Conservation (phyloP, 2,329 filamentous ascomycete genomes). For the Tympanopsis confertula region DNA sequence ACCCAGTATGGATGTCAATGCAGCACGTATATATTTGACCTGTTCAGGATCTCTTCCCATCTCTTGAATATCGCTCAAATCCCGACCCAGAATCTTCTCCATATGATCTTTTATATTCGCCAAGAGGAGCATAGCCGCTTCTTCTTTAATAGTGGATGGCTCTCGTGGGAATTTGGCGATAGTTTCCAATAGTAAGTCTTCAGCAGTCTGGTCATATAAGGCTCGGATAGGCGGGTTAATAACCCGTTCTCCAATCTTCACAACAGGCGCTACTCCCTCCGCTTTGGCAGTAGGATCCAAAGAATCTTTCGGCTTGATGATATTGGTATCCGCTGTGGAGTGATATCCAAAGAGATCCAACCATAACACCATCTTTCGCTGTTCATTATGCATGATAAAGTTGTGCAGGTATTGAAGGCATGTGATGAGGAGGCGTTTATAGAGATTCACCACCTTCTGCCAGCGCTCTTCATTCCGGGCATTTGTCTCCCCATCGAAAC, state of each 20-base stretch:
- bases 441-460: slow-evolving; percentile 45
- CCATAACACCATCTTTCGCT: slow-evolving; percentile 54
- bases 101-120: slow-evolving; percentile 34
- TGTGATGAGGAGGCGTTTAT: slow-evolving; percentile 54
- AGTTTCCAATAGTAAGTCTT: slow-evolving; percentile 26
- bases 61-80: slow-evolving; percentile 27
- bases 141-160: slow-evolving; percentile 28
- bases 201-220: slow-evolving; percentile 26
- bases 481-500: slow-evolving; percentile 52
- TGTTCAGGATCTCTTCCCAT: slow-evolving; percentile 29
- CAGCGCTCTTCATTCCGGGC: slow-evolving; percentile 41
- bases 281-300: slow-evolving; percentile 19
- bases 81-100: slow-evolving; percentile 28
- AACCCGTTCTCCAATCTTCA: slow-evolving; percentile 25
- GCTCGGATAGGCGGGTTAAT: slow-evolving; percentile 25
- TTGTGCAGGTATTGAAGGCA: slow-evolving; percentile 58
- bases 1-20: slow-evolving; percentile 25
- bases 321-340: slow-evolving; percentile 28
- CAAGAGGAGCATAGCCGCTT: slow-evolving; percentile 29
- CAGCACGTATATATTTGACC: slow-evolving; percentile 27
- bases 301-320: slow-evolving; percentile 26
- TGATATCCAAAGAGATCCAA: slow-evolving; percentile 51
- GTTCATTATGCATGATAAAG: slow-evolving; percentile 53
- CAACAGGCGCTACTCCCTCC: slow-evolving; percentile 25
- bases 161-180: slow-evolving; percentile 28